Conservation (phyloP, 2,329 filamentous ascomycete genomes). For the Ceratocystis alfenasii region DNA sequence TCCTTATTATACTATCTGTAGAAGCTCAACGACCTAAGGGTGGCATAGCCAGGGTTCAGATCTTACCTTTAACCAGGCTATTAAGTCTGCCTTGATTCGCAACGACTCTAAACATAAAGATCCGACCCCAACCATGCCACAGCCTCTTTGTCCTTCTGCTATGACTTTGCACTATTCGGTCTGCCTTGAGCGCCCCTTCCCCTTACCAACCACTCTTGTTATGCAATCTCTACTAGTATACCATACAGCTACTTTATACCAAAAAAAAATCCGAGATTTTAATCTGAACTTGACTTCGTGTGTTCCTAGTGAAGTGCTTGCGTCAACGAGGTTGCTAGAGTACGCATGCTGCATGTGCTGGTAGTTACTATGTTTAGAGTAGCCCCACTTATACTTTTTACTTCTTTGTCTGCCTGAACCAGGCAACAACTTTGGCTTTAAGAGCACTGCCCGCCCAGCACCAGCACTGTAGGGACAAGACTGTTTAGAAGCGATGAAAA, state of each 20-base stretch:
- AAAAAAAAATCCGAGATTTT: background rate
- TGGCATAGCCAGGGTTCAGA: background rate
- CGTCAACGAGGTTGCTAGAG: background rate
- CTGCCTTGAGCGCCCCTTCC: background rate
- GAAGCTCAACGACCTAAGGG: background rate
- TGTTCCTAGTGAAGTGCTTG: background rate
- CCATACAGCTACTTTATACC: background rate
- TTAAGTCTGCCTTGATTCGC: background rate
- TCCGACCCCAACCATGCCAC: background rate
- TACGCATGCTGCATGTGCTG: background rate
- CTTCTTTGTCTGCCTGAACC: background rate
- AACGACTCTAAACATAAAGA: background rate
- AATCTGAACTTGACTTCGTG: background rate
- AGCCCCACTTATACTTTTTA: background rate
- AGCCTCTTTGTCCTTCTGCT: conserved; percentile 2
- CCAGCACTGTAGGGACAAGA: background rate
- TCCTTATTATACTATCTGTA: background rate
- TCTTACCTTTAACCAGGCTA: background rate
- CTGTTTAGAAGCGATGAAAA: background rate
- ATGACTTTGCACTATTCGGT: background rate
- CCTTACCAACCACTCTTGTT: background rate
- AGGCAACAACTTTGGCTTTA: background rate
- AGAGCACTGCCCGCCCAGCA: conserved; percentile 3
- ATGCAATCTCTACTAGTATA: conserved; percentile 1
- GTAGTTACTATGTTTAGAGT: background rate